Conservation (phyloP, 257 asterid genomes). For the Knoxia roxburghii region DNA sequence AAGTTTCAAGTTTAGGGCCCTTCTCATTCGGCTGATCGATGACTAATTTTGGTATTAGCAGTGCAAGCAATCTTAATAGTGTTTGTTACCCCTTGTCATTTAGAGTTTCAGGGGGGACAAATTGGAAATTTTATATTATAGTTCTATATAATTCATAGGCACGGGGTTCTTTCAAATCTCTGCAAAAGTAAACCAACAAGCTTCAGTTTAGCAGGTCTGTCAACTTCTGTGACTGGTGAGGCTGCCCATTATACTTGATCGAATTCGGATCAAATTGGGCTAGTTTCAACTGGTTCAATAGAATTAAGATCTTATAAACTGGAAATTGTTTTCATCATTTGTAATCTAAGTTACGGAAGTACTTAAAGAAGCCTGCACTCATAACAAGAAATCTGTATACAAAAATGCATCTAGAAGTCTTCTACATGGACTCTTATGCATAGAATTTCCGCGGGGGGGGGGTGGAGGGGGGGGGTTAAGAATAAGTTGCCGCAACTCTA, state of each 20-base stretch:
- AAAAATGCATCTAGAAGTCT: background rate
- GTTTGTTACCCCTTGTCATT: background rate
- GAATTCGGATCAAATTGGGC: too few species aligned
- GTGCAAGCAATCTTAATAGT: background rate
- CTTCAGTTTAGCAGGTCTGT: background rate
- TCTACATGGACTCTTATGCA: background rate
- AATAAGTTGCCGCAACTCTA: background rate
- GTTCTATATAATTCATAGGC: background rate
- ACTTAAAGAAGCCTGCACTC: background rate
- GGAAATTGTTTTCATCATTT: too few species aligned
- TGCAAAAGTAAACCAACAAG: background rate
- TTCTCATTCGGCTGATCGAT: background rate
- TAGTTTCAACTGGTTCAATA: too few species aligned
- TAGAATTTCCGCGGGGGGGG: background rate
- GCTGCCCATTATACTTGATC: too few species aligned
- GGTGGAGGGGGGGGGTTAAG: too few species aligned
- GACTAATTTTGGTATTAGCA: background rate
- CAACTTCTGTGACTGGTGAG: too few species aligned
- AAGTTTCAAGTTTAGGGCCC: background rate
- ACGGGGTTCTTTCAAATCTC: background rate
- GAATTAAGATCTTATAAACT: too few species aligned
- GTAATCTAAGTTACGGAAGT: conserved; percentile 2
- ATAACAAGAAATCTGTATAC: too few species aligned
- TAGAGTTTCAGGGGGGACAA: background rate
- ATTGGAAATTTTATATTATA: background rate